Evolutionary conservation across 495 filamentous ascomycete species (phyloP).

Genomic region (Apiosordaria backusii): DNA sequence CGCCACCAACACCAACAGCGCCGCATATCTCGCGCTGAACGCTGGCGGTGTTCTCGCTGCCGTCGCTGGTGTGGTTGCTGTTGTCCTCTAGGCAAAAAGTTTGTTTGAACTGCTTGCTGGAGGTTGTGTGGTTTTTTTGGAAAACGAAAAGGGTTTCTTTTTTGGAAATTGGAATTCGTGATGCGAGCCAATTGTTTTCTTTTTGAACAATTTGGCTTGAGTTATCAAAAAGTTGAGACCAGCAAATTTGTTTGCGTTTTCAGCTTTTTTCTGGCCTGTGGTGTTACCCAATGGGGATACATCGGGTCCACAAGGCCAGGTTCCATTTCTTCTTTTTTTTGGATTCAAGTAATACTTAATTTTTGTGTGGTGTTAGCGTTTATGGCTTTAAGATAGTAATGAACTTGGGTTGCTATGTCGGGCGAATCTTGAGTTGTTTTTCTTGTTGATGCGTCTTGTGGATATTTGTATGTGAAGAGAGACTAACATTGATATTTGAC

Average conservation of each 20-base stretch:
- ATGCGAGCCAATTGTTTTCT: neutral
- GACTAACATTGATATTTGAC: neutral
- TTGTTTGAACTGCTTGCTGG: neutral
- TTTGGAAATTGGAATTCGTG: neutral
- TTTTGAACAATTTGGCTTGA: neutral
- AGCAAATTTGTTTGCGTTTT: neutral
- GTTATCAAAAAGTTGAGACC: neutral
- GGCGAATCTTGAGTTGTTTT: neutral
- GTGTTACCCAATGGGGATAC: too few relatives aligned
- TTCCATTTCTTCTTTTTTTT: neutral
- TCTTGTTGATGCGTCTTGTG: neutral
- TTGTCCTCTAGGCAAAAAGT: constrained; percentile 26
- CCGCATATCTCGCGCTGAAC: constrained; percentile 33
- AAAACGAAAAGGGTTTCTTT: neutral
- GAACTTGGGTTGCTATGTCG: neutral
- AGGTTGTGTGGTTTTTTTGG: neutral
- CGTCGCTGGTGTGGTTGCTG: constrained; percentile 35
- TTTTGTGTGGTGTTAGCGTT: constrained; percentile 6
- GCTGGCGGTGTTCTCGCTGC: constrained; percentile 32
- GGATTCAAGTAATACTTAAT: constrained; percentile 13
- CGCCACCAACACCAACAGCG: constrained; percentile 30
- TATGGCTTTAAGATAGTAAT: constrained; percentile 13
- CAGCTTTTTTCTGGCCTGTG: neutral
- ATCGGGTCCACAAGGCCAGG: too few relatives aligned
- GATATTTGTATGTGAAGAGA: neutral